Conservation (phyloP, 352 stramenopile species). For the Globisporangium abappressorium region DNA sequence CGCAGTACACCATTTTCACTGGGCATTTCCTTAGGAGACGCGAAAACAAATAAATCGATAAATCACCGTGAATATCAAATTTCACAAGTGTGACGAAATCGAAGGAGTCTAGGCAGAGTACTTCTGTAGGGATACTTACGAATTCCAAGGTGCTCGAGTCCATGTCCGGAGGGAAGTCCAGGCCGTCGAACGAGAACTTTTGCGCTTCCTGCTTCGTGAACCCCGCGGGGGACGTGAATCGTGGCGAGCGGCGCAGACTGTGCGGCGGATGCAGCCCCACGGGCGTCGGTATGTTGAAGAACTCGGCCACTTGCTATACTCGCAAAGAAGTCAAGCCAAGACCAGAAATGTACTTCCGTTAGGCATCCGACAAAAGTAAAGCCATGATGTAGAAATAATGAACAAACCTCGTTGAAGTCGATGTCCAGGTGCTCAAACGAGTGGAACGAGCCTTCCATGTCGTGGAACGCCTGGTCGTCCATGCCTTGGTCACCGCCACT, state of each 20-base stretch:
- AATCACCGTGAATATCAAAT: neutral
- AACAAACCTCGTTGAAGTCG: slow-evolving; percentile 75
- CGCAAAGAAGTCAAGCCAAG: neutral
- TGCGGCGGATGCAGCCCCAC: slow-evolving; percentile 57
- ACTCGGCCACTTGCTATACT: slow-evolving; percentile 73
- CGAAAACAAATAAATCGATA: neutral
- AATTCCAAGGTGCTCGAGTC: slow-evolving; percentile 72
- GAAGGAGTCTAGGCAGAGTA: too few relatives aligned
- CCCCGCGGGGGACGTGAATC: slow-evolving; percentile 60
- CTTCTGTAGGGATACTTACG: slow-evolving; percentile 30
- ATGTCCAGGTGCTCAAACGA: slow-evolving; percentile 84
- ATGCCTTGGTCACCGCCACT: slow-evolving; percentile 14
- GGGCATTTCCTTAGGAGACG: slow-evolving; percentile 53
- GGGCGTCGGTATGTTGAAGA: slow-evolving; percentile 76
- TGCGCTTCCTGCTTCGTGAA: slow-evolving; percentile 71
- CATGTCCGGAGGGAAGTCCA: slow-evolving; percentile 75
- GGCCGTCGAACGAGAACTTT: slow-evolving; percentile 86
- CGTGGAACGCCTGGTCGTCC: slow-evolving; percentile 35
- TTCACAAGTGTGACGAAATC: neutral
- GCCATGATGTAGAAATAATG: neutral
- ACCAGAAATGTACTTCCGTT: neutral
- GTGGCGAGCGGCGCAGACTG: slow-evolving; percentile 70
- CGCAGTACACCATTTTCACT: slow-evolving; percentile 62
- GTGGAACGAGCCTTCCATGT: slow-evolving; percentile 69
- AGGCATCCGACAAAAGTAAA: neutral